Base-by-base conservation (phyloP, 2,329 filamentous ascomycete genomes). In the Amauroascus niger region DNA sequence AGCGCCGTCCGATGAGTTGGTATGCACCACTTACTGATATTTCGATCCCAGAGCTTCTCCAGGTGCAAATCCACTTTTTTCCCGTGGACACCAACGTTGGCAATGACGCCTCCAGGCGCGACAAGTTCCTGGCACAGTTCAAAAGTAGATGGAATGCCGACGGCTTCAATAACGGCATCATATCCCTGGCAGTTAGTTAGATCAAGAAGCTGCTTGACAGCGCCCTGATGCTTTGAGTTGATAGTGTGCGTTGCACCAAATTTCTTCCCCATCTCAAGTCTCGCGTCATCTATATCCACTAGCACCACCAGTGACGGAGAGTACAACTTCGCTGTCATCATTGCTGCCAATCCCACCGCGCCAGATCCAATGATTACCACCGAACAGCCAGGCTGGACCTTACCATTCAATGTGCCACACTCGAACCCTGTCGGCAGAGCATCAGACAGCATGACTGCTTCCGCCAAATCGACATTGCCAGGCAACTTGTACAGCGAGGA, bases 81-180 rank as follows among this genome's bases (percentile, higher is more conserved):
- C 0, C 79, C 79, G 59, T 81, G 78, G 6, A 82, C 79, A 7
- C 79, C 79, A 1, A 82, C 71, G 60, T 81, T 82, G 3, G 78
- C 79, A 57, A 82, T 74, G 0, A 69, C 66, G 3, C 77, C 79
- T 1, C 78, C 79, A 0, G 74, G 67, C 0, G 75, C 78, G 8
- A 82, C 71, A 22, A 82, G 60, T 6, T 74, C 66, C 62, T 82
- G 78, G 50, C 74, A 76, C 40, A 80, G 64, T 14, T 75, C 69
- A 60, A 81, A 80, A 0, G 76, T 80, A 0, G 69, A 69, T 0
- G 76, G 76, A 7, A 78, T 67, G 1, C 79, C 79, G 1, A 81
- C 79, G 0, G 77, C 78, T 62, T 81, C 79, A 48, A 81, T 78
- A 0, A 82, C 78, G 0, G 76, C 69, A 55, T 82, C 78, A 57